phyloP scores from a whole-genome alignment of 148 eudicot genomes.

The Linanthus parryae region DNA sequence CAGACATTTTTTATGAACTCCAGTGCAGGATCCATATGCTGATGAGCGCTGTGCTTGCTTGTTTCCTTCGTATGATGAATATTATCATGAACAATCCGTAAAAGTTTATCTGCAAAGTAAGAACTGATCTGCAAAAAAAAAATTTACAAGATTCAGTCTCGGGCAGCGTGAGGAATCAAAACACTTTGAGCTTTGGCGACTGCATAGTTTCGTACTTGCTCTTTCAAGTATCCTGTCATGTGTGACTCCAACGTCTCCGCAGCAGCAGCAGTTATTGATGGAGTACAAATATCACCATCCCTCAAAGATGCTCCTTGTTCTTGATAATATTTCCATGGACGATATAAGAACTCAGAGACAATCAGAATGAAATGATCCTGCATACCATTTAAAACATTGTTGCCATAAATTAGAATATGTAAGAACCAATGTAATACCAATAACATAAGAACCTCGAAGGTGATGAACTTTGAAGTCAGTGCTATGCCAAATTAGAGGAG shows the following conservation, averaged over 20 bases:
- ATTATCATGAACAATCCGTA: conserved; percentile 63
- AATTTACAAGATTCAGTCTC: neutral
- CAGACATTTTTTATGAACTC: conserved; percentile 87
- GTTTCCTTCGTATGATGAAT: conserved; percentile 44
- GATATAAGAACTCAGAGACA: conserved; percentile 83
- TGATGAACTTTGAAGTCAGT: neutral
- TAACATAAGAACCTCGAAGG: neutral
- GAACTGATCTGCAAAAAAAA: conserved; percentile 61
- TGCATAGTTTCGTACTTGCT: conserved; percentile 58
- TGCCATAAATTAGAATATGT: neutral
- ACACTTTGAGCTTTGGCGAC: too few relatives aligned
- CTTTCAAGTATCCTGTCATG: conserved; percentile 57
- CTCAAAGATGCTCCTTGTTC: conserved; percentile 47
- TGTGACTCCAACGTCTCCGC: conserved; percentile 72
- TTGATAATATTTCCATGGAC: conserved; percentile 77
- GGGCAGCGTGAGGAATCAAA: conserved; percentile 4
- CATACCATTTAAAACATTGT: conserved; percentile 9
- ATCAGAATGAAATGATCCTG: conserved; percentile 80
- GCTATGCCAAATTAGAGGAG: neutral
- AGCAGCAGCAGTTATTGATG: conserved; percentile 74
- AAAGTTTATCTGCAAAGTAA: conserved; percentile 65
- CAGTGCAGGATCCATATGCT: conserved; percentile 54
- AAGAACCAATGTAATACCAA: neutral
- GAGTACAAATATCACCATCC: conserved; percentile 68
- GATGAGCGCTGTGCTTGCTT: conserved; percentile 36